Conservation (phyloP, 2,329 filamentous ascomycete species). For the Trichoderma cornu-damae region DNA sequence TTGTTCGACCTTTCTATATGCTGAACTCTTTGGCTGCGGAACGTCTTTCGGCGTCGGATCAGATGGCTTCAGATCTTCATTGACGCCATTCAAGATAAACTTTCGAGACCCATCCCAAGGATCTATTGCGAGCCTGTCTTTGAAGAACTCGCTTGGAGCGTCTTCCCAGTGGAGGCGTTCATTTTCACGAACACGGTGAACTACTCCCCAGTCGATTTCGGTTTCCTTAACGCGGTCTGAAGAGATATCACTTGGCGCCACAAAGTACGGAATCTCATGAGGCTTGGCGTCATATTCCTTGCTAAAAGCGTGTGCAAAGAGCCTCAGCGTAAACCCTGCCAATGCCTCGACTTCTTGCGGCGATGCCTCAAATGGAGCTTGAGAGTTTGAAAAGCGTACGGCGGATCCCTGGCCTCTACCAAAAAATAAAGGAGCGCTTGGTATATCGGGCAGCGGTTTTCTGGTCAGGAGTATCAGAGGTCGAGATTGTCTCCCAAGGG, state of each 20-base stretch:
- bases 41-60: conserved; percentile 59
- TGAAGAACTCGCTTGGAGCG: conserved; percentile 45
- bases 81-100: conserved; percentile 50
- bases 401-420: conserved; percentile 56
- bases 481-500: conserved; percentile 54
- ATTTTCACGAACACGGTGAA: conserved; percentile 38
- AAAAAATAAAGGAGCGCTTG: conserved; percentile 67
- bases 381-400: conserved; percentile 47
- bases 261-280: conserved; percentile 72
- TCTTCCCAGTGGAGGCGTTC: conserved; percentile 38
- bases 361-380: conserved; percentile 39
- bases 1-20: conserved; percentile 38
- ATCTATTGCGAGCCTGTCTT: conserved; percentile 52
- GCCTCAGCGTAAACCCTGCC: conserved; percentile 65
- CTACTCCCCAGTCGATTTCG: conserved; percentile 57
- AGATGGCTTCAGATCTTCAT: conserved; percentile 54
- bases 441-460: conserved; percentile 56
- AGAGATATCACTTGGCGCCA: conserved; percentile 53
- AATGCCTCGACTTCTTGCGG: conserved; percentile 48
- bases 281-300: conserved; percentile 67
- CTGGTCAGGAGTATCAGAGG: conserved; percentile 70
- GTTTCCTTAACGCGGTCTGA: background rate
- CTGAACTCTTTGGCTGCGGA: conserved; percentile 42
- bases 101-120: conserved; percentile 60
- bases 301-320: conserved; percentile 84